Evolutionary conservation across 2,329 filamentous ascomycete genomes (phyloP).

Genomic region (Cladophialophora bantiana): DNA sequence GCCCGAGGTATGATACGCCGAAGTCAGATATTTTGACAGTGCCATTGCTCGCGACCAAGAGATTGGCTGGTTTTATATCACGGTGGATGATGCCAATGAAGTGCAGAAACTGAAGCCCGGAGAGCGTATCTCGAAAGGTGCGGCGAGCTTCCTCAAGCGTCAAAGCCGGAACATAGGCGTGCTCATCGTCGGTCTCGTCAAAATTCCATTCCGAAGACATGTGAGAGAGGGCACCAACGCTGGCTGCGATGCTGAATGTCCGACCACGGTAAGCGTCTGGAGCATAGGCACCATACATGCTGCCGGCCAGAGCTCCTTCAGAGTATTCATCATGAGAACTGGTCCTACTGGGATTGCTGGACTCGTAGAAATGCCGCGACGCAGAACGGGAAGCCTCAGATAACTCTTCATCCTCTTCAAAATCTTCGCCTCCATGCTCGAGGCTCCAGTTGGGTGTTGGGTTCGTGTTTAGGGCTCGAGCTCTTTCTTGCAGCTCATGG

Average conservation of each 20-base stretch:
- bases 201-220: conserved; percentile 54
- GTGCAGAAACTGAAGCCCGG: conserved; percentile 92
- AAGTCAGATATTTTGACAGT: conserved; percentile 98
- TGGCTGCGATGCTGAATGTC: conserved; percentile 78
- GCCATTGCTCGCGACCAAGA: conserved; percentile 83
- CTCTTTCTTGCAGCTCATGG: conserved; percentile 65
- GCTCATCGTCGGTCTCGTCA: conserved; percentile 73
- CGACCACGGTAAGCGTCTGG: conserved; percentile 63
- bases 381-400: conserved; percentile 45
- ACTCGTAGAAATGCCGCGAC: conserved; percentile 37
- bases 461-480: conserved; percentile 58
- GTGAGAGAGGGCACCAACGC: conserved; percentile 44
- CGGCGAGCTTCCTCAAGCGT: conserved; percentile 81
- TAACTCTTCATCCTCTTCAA: conserved; percentile 55
- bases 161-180: conserved; percentile 91
- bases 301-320: conserved; percentile 69
- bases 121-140: conserved; percentile 88
- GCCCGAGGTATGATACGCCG: conserved; percentile 95
- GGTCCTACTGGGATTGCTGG: conserved; percentile 29
- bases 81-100: conserved; percentile 98
- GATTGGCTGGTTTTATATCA: conserved; percentile 97
- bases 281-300: conserved; percentile 78
- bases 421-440: conserved; percentile 73
- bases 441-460: conserved; percentile 80
- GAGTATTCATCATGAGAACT: conserved; percentile 35